phyloP scores from a whole-genome alignment of 2,329 filamentous ascomycete genomes.

The Monosporascus sp. region DNA sequence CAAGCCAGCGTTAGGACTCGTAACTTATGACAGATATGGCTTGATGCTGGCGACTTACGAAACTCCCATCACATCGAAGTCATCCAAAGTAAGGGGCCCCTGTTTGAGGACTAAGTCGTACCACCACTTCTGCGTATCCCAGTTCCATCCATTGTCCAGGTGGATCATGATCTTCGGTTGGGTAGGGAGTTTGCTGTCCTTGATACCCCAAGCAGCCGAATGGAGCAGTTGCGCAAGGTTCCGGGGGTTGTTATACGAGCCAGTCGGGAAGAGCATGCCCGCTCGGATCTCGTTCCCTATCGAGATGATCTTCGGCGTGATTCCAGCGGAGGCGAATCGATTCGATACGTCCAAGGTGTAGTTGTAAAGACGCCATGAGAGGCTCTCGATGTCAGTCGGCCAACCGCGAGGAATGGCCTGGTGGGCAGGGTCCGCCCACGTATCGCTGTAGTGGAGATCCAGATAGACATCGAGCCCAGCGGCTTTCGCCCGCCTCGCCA shows the following conservation, averaged over 20 bases:
- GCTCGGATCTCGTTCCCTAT: conserved; percentile 70
- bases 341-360: conserved; percentile 62
- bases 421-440: conserved; percentile 63
- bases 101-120: conserved; percentile 53
- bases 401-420: conserved; percentile 61
- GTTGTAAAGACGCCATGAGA: conserved; percentile 60
- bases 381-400: conserved; percentile 52
- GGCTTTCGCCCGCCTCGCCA: conserved; percentile 60
- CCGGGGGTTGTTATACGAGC: conserved; percentile 45
- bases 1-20: not conserved
- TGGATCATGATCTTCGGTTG: conserved; percentile 69
- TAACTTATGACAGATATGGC: not conserved
- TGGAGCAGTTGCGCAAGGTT: conserved; percentile 62
- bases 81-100: conserved; percentile 43
- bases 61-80: conserved; percentile 69
- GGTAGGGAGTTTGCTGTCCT: conserved; percentile 51
- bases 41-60: conserved; percentile 30
- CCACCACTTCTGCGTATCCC: conserved; percentile 59
- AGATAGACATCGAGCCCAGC: conserved; percentile 57
- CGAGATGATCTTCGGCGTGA: conserved; percentile 57
- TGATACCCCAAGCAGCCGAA: conserved; percentile 59
- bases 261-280: conserved; percentile 63
- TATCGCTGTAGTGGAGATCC: conserved; percentile 63
- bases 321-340: conserved; percentile 48
- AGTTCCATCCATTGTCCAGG: conserved; percentile 71